Base-by-base conservation (phyloP, 1,284 basidiomycete genomes). In the Ceratobasidium theobromae region DNA sequence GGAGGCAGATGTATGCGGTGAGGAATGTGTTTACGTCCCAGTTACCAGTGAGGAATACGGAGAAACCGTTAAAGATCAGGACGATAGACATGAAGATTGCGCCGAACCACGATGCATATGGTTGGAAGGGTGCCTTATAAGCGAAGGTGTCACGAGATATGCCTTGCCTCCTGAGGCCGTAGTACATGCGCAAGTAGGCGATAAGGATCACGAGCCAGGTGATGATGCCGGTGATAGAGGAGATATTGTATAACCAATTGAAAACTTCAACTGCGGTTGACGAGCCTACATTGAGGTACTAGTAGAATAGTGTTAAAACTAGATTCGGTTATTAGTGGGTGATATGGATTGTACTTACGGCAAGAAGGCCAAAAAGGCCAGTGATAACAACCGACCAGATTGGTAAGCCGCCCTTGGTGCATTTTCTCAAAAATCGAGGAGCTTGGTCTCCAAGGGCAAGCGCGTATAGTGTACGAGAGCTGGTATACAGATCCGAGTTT, bases 191-290 rank as follows among this genome's bases (percentile, higher is more conserved):
- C n/a, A 62, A 27, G 57, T 62, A 62, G 21, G 40, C 51, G 18
- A 70, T 57, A 53, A 85, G 82, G 70, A 90, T 62, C 6, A 38
- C 38, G 9, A 25, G 81, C 85, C 86, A 89, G 23, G 83, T 84
- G 53, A 89, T 79, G 62, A 91, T 76, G 21, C 86, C 86, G 0
- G 86, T 86, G 66, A 89, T 84, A 8, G 87, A 84, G 4, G 84
- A 86, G 54, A 90, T 77, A 72, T 87, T 86, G 71, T 87, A 80
- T 35, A 87, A 76, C 86, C 77, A 79, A 69, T 74, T 72, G 70
- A 78, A 78, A 33, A 71, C 51, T 14, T 67, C 69, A 4, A 67
- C 68, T 6, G 66, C 65, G 12, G 57, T 51, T 27, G 33, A 23
- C 55, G 69, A 48, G 45, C 71, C 70, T 53, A 70, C 69, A 32